Percentiles rank a stretch among this genome's conserved stretches.
Conservation (phyloP, 2,329 filamentous ascomycete genomes). For the Cytospora piceae region DNA sequence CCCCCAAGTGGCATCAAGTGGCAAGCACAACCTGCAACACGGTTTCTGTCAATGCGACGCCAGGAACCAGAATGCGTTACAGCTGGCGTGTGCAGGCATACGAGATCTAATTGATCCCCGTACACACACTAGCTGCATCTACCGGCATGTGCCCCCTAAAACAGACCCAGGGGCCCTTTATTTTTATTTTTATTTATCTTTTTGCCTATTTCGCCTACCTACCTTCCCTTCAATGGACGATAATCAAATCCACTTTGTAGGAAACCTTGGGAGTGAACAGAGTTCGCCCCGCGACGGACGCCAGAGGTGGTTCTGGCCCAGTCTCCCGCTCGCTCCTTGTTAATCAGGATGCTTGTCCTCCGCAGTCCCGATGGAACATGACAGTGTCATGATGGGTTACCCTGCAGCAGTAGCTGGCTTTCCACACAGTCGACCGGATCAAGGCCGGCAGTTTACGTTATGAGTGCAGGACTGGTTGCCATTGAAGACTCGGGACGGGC, state of each 20-base stretch:
- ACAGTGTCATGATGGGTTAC: not conserved
- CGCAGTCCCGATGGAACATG: not conserved
- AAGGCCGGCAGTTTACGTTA: not conserved
- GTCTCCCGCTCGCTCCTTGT: not conserved
- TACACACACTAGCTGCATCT: too few species aligned
- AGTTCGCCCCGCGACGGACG: not conserved
- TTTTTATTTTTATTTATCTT: too few species aligned
- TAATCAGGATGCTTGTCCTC: not conserved
- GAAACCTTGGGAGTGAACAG: not conserved
- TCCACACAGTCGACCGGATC: not conserved
- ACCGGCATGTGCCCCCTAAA: not conserved
- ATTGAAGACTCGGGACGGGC: not conserved
- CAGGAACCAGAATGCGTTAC: not conserved
- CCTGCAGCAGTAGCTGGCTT: not conserved
- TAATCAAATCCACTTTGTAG: not conserved
- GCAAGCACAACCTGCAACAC: not conserved
- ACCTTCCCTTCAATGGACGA: not conserved
- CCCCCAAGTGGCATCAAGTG: not conserved
- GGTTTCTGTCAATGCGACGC: not conserved
- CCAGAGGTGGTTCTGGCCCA: not conserved
- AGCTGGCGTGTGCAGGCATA: not conserved
- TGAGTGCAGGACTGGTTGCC: not conserved
- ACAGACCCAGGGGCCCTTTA: not conserved
- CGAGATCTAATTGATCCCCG: too few species aligned
- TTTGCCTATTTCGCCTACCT: not conserved